These are phyloP conservation scores for Atkinsonella texensis DNA, from an alignment of 2,329 filamentous ascomycete genomes.

Conservation along the genomic window DNA sequence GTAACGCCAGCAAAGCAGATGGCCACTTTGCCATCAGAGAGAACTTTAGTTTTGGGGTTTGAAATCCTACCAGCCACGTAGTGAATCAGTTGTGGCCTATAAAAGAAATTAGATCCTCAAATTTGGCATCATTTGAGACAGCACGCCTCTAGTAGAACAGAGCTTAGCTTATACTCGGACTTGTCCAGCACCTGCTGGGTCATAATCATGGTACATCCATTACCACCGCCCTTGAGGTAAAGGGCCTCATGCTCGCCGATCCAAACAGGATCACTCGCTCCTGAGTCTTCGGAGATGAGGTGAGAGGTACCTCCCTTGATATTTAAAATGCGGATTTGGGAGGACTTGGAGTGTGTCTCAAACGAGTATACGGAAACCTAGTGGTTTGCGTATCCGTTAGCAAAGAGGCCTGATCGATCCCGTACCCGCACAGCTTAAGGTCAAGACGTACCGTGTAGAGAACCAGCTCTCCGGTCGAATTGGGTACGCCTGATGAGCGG, in stretches of 20 bases:
- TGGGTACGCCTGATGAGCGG: conserved; percentile 59
- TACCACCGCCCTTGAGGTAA: conserved; percentile 38
- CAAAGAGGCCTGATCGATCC: not conserved
- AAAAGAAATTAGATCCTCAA: not conserved
- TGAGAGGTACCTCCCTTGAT: conserved; percentile 53
- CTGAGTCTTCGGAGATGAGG: conserved; percentile 50
- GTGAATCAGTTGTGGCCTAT: conserved; percentile 32
- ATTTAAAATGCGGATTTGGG: conserved; percentile 60
- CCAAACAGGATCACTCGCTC: conserved; percentile 65
- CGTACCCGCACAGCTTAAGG: too few species aligned
- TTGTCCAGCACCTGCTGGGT: conserved; percentile 22
- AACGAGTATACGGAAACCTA: conserved; percentile 69
- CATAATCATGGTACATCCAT: conserved; percentile 35
- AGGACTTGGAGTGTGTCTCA: conserved; percentile 54
- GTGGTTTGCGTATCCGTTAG: not conserved
- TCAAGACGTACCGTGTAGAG: conserved; percentile 46
- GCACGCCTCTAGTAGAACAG: not conserved
- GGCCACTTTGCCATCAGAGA: conserved; percentile 37
- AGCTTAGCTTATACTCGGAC: conserved; percentile 20
- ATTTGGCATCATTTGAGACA: not conserved
- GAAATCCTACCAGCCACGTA: conserved; percentile 40
- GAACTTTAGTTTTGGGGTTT: conserved; percentile 45
- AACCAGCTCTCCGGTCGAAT: conserved; percentile 49
- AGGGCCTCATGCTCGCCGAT: conserved; percentile 53
- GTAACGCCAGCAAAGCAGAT: conserved; percentile 52